Percentiles rank a stretch among this genome's conserved stretches.
These are phyloP conservation scores for Acacia melanoxylon DNA, from an alignment of 306 rosid genomes.

Conservation along the genomic window DNA sequence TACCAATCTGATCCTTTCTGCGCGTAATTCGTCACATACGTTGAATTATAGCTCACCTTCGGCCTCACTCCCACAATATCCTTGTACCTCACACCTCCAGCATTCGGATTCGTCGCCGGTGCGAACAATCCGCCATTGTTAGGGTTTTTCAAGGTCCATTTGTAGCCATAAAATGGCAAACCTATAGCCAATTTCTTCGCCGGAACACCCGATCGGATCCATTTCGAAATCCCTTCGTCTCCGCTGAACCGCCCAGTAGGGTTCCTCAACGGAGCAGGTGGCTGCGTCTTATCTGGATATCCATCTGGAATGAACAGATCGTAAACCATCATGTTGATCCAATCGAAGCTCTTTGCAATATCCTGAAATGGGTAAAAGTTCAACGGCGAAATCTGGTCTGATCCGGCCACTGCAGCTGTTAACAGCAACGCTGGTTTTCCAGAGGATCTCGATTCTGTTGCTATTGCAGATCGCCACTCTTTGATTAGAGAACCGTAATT, in stretches of 20 bases:
- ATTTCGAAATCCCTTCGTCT: constrained; percentile 32
- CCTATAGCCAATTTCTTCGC: constrained; percentile 38
- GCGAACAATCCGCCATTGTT: constrained; percentile 35
- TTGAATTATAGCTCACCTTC: constrained; percentile 27
- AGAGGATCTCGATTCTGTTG: constrained; percentile 28
- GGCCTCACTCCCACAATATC: constrained; percentile 2
- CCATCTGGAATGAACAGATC: constrained; percentile 36
- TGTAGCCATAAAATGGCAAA: constrained; percentile 48
- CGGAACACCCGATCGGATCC: constrained; percentile 33
- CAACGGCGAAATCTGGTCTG: constrained; percentile 25
- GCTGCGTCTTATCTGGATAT: constrained; percentile 10
- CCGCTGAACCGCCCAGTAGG: constrained; percentile 25
- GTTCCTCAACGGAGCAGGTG: constrained; percentile 32
- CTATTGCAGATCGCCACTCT: constrained; percentile 44
- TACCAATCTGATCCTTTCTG: constrained; percentile 40
- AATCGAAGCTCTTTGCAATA: constrained; percentile 29
- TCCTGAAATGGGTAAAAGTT: constrained; percentile 18
- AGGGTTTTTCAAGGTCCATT: constrained; percentile 34
- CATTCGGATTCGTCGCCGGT: constrained; percentile 24
- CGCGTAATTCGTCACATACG: constrained; percentile 44
- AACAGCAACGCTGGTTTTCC: constrained; percentile 21
- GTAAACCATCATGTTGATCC: constrained; percentile 43
- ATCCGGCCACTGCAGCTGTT: constrained; percentile 33
- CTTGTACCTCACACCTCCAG: constrained; percentile 22
- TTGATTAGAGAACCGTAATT: constrained; percentile 41